These are phyloP conservation scores for Apodospora peruviana DNA, from an alignment of 495 filamentous ascomycete genomes.

Conservation along the genomic window DNA sequence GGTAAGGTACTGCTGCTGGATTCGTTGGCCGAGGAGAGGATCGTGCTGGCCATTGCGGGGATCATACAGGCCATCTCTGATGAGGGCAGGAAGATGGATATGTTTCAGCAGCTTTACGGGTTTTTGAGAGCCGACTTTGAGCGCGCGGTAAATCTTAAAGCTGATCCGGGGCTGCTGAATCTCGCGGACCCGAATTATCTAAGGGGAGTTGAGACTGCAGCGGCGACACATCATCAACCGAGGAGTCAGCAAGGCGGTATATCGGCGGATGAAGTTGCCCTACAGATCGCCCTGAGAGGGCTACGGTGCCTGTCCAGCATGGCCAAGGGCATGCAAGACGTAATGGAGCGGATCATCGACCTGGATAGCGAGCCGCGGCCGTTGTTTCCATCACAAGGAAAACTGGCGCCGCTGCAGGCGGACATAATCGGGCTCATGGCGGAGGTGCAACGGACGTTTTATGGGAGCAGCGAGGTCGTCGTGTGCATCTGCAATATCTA, in stretches of 20 bases:
- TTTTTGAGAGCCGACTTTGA: slow-evolving; percentile 61
- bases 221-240: too few species aligned
- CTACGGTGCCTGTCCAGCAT: slow-evolving; percentile 71
- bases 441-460: slow-evolving; percentile 48
- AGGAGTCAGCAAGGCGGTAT: slow-evolving; percentile 16
- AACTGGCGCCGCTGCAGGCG: slow-evolving; percentile 20
- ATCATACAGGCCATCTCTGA: slow-evolving; percentile 73
- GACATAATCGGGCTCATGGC: slow-evolving; percentile 52
- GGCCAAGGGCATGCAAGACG: slow-evolving; percentile 71
- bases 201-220: slow-evolving; percentile 19
- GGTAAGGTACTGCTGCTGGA: slow-evolving; percentile 57
- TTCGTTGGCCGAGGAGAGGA: slow-evolving; percentile 66
- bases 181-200: slow-evolving; percentile 27
- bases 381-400: background rate
- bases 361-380: slow-evolving; percentile 39
- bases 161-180: slow-evolving; percentile 25
- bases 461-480: slow-evolving; percentile 60
- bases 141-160: slow-evolving; percentile 28
- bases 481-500: slow-evolving; percentile 73
- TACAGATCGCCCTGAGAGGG: slow-evolving; percentile 55
- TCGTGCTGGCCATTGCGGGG: slow-evolving; percentile 76
- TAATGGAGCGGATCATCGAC: slow-evolving; percentile 65
- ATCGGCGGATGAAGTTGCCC: slow-evolving; percentile 32
- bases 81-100: slow-evolving; percentile 55
- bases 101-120: slow-evolving; percentile 58